These are phyloP conservation scores for Avicennia marina DNA, from an alignment of 257 asterid genomes.

Conservation along the genomic window DNA sequence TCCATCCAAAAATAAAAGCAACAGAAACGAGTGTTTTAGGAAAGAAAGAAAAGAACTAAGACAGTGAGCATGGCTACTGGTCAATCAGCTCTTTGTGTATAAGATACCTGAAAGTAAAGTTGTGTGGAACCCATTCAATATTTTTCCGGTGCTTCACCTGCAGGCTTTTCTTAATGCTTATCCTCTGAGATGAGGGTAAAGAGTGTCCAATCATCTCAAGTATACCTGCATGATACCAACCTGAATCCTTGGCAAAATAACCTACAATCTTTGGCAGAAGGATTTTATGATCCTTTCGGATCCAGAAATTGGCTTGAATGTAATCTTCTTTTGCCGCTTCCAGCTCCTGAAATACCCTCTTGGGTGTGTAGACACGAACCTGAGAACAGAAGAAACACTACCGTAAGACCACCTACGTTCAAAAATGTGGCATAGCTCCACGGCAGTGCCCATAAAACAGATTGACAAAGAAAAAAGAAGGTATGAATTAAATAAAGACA, in stretches of 20 bases:
- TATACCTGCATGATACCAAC: constrained; percentile 48
- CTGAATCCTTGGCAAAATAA: constrained; percentile 74
- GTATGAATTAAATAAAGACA: neutral
- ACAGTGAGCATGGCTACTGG: too few species aligned
- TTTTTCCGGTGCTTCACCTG: constrained; percentile 54
- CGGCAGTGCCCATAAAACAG: too few species aligned
- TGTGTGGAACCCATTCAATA: constrained; percentile 85
- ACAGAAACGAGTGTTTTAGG: too few species aligned
- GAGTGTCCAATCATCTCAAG: constrained; percentile 66
- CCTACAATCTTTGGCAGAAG: constrained; percentile 71
- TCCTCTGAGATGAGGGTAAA: constrained; percentile 65
- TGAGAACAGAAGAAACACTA: constrained; percentile 21
- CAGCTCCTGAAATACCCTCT: constrained; percentile 67
- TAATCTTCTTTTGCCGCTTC: constrained; percentile 93
- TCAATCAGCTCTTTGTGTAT: constrained; percentile 79
- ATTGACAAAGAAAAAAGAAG: neutral
- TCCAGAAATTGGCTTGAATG: constrained; percentile 84
- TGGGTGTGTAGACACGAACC: constrained; percentile 88
- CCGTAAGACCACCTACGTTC: too few species aligned
- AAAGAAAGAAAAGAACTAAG: too few species aligned
- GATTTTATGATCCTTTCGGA: constrained; percentile 68
- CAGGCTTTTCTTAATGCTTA: constrained; percentile 62
- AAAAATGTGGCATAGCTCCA: too few species aligned
- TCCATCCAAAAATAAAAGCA: too few species aligned
- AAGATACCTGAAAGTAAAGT: constrained; percentile 76